Evolutionary conservation across 2,329 filamentous ascomycete genomes (phyloP), one percentile per base, ranked within the genome.

Genomic region (Microascus cirrosus): DNA sequence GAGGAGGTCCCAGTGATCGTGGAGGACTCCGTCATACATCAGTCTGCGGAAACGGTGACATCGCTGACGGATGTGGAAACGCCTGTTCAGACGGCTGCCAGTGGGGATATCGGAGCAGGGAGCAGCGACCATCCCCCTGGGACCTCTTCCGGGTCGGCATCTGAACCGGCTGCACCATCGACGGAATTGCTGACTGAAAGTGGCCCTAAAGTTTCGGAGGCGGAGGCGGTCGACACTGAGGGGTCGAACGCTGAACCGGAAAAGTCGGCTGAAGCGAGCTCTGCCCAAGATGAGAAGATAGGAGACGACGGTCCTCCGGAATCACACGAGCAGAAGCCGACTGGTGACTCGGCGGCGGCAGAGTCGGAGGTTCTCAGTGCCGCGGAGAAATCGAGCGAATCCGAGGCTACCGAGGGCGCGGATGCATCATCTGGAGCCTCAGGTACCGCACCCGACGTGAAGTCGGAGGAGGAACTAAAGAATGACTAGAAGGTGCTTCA

Each of bases 1-100:
- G 70, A 68, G 45, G 73, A 73, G n/a, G 68, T 71, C 28, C 70
- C 70, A 3, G 69, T 74, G 56, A 72, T 75, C 56, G 73, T 74
- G n/a, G 71, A 65, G 20, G 56, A 53, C 20, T 52, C 48, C 20
- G 34, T 57, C 22, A 53, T 39, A 35, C 55, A 39, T 6, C 45
- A 53, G 13, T 22, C 55, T 20, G 7, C 34, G 7, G 22, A 32
- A 18, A 18, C 28, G 18, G n/a, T 13, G 15, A 28, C n/a, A 22
- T 53, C 55, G 18, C 48, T 48, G 50, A 25, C 25, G 18, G 48
- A 15, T 15, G n/a, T 20, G 13, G 55, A 57, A 15, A 53, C 55
- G 32, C 55, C 55, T 5, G 35, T 25, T 18, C 28, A 20, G 45
- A 10, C 45, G 5, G 18, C 55, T 12, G 32, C 32, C 10, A 32